phyloP scores from a whole-genome alignment of 306 rosid genomes.

The Purshia tridentata region DNA sequence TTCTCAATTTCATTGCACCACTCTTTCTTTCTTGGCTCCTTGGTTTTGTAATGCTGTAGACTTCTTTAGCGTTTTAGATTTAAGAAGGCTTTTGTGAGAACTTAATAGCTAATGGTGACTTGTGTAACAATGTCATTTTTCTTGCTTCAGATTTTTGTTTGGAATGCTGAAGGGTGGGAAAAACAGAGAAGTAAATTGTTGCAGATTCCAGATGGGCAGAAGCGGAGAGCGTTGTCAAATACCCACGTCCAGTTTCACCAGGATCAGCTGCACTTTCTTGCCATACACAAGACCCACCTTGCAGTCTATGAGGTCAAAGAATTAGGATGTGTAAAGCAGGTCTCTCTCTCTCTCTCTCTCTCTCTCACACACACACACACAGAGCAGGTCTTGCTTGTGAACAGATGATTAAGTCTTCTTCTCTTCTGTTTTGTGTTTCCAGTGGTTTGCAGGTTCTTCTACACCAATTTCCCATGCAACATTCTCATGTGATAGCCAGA shows the following conservation, averaged over 20 bases:
- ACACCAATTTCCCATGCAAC: slow-evolving; percentile 78
- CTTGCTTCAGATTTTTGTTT: slow-evolving; percentile 49
- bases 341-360: slow-evolving; percentile 15
- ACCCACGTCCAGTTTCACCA: slow-evolving; percentile 74
- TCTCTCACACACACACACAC: background rate
- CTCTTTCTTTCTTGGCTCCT: too few species aligned
- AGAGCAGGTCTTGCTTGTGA: background rate
- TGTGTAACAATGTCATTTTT: background rate
- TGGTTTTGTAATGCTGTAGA: too few species aligned
- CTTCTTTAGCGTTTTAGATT: too few species aligned
- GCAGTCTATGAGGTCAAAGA: slow-evolving; percentile 60
- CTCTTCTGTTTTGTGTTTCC: slow-evolving; percentile 1
- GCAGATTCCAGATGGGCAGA: slow-evolving; percentile 61
- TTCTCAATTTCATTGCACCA: too few species aligned
- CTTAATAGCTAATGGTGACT: background rate
- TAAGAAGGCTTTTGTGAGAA: too few species aligned
- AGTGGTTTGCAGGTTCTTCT: slow-evolving; percentile 58
- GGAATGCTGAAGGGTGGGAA: slow-evolving; percentile 72
- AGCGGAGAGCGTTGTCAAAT: slow-evolving; percentile 47
- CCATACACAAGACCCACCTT: slow-evolving; percentile 68
- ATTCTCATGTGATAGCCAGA: slow-evolving; percentile 78
- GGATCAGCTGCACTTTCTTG: slow-evolving; percentile 69
- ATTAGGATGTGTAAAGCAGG: slow-evolving; percentile 60
- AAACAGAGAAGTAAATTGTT: slow-evolving; percentile 53
- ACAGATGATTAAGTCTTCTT: background rate